Conservation (phyloP, 805 yeast species). For the Candida manassasensis region DNA sequence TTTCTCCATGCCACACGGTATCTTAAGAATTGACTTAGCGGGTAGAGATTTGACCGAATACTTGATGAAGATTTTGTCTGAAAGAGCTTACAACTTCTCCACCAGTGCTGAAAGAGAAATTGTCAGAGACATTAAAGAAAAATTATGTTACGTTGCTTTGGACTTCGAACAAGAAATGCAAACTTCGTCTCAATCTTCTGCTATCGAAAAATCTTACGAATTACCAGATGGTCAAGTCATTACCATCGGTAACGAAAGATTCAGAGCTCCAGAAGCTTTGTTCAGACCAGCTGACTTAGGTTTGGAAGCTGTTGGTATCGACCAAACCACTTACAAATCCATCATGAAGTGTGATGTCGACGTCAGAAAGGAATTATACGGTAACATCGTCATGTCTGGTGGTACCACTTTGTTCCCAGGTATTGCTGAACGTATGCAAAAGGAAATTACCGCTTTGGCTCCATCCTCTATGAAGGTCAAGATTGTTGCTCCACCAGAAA, state of each 20-base stretch:
- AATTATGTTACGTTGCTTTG: constrained; percentile 97
- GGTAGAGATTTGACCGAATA: constrained; percentile 99
- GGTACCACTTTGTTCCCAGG: constrained; percentile 99
- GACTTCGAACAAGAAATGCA: constrained; percentile 99
- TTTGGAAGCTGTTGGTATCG: constrained; percentile 96
- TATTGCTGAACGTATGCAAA: constrained; percentile 99
- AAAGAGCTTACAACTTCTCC: constrained; percentile 98
- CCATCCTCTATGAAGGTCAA: constrained; percentile 99
- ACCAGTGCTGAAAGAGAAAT: constrained; percentile 99
- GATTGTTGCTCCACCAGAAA: constrained; percentile 98
- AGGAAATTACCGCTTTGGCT: constrained; percentile 99
- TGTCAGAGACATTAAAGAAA: constrained; percentile 91
- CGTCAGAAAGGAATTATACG: constrained; percentile 97
- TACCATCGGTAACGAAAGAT: constrained; percentile 99
- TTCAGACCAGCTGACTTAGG: constrained; percentile 95
- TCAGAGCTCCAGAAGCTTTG: constrained; percentile 99
- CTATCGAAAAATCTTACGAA: constrained; percentile 98
- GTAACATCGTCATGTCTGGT: constrained; percentile 99
- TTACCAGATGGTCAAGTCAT: constrained; percentile 99
- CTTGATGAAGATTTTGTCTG: constrained; percentile 96
- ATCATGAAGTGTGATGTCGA: constrained; percentile 99
- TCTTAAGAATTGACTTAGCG: constrained; percentile 96
- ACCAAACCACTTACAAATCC: constrained; percentile 92
- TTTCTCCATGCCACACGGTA: constrained; percentile 98
- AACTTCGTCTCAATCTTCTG: constrained; percentile 97